Conservation (phyloP, 1,139 yeast genomes). For the Lodderomyces pseudojiufengensis region DNA sequence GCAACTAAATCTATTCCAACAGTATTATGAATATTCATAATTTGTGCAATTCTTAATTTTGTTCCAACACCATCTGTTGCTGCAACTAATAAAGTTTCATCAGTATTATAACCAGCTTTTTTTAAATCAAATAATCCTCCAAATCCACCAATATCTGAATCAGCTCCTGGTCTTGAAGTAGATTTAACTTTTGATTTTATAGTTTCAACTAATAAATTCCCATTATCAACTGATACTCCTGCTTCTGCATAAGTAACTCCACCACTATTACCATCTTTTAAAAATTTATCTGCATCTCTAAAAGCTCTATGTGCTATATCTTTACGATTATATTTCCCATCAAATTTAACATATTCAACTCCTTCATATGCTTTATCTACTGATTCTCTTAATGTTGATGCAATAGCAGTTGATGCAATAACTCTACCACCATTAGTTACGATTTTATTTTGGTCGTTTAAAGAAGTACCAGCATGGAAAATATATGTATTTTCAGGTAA, state of each 20-base stretch:
- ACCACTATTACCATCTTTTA: conserved; percentile 10
- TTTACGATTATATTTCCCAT: conserved; percentile 75
- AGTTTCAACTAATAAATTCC: conserved; percentile 82
- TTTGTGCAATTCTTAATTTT: conserved; percentile 91
- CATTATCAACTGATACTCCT: conserved; percentile 97
- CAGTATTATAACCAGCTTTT: conserved; percentile 77
- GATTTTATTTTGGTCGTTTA: conserved; percentile 49
- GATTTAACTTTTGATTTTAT: conserved; percentile 90
- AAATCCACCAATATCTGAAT: conserved; percentile 97
- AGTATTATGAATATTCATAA: conserved; percentile 82
- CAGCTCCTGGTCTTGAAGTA: conserved; percentile 96
- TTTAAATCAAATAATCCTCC: conserved; percentile 94
- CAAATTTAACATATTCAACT: conserved; percentile 69
- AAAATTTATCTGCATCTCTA: conserved; percentile 41
- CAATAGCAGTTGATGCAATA: conserved; percentile 88
- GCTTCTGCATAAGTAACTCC: conserved; percentile 86
- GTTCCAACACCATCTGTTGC: conserved; percentile 99
- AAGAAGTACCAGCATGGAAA: conserved; percentile 92
- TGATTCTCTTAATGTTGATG: conserved; percentile 70
- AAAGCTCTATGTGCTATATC: conserved; percentile 98
- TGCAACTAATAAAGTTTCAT: conserved; percentile 81
- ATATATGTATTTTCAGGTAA: conserved; percentile 58
- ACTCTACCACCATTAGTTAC: conserved; percentile 96
- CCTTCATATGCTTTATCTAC: conserved; percentile 85
- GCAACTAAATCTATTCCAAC: conserved; percentile 99